These are phyloP conservation scores for Cercospora sesami DNA, from an alignment of 2,329 filamentous ascomycete genomes.

Conservation along the genomic window DNA sequence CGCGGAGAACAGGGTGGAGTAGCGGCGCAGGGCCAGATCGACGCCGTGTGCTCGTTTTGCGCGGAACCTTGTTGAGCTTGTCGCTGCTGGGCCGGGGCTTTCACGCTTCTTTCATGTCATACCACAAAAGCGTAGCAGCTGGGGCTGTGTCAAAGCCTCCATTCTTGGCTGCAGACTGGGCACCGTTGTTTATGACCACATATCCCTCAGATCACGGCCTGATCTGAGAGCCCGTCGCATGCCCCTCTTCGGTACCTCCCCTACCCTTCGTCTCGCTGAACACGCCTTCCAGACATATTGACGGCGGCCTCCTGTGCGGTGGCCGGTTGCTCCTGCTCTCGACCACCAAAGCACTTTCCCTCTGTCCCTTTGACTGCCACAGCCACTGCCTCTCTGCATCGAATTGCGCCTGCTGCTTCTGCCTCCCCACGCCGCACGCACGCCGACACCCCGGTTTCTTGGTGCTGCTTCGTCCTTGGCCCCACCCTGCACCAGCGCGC, in stretches of 20 bases:
- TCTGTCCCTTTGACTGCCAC: background rate
- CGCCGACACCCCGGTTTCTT: background rate
- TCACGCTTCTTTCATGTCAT: background rate
- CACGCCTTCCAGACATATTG: background rate
- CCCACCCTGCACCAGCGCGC: background rate
- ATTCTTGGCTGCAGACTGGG: background rate
- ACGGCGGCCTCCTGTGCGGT: background rate
- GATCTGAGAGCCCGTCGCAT: background rate
- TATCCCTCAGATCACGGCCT: background rate
- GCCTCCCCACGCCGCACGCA: background rate
- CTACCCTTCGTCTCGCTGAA: background rate
- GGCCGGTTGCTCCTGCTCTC: background rate
- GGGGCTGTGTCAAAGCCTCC: background rate
- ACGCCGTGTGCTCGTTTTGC: background rate
- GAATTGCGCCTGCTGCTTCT: background rate
- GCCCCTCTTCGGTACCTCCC: slow-evolving; percentile 2
- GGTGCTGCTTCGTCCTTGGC: background rate
- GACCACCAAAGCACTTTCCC: background rate
- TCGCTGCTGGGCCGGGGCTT: background rate
- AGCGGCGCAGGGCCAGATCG: background rate
- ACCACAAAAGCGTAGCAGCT: background rate
- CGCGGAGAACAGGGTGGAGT: background rate
- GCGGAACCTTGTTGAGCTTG: background rate
- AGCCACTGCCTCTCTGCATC: background rate
- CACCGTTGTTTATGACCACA: background rate